These are phyloP conservation scores for Pleodorina starrii DNA, from an alignment of 139 green algal genomes.

Conservation along the genomic window DNA sequence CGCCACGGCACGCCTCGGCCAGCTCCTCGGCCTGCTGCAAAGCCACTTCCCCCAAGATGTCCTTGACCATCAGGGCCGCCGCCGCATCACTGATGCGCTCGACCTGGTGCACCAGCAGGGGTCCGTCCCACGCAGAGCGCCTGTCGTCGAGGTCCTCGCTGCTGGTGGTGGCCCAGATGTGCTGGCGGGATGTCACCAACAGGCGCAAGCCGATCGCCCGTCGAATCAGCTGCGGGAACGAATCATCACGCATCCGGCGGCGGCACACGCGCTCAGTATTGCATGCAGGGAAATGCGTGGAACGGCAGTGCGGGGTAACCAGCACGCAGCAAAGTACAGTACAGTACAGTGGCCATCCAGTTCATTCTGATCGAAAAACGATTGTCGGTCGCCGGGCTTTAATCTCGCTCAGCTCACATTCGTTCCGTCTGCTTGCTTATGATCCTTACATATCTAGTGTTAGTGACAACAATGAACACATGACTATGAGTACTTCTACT, in stretches of 20 bases:
- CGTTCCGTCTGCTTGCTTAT: no score
- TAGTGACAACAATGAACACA: no score
- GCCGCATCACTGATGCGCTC: background rate
- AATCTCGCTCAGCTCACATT: background rate
- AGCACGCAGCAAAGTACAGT: no score
- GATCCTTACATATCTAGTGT: no score
- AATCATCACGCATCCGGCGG: background rate
- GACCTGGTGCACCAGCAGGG: background rate
- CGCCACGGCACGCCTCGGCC: background rate
- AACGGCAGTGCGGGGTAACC: background rate
- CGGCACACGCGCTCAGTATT: background rate
- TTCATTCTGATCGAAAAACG: background rate
- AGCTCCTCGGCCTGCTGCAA: background rate
- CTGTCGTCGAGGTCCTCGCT: background rate
- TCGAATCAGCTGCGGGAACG: background rate
- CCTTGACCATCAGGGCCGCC: background rate
- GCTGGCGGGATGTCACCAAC: background rate
- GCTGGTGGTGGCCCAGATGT: background rate
- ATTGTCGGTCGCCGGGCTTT: background rate
- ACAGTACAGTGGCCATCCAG: background rate
- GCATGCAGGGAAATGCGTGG: background rate
- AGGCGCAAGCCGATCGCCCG: background rate
- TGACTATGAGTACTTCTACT: no score
- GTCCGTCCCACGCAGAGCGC: no score
- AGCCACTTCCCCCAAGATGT: background rate